Percentiles rank a stretch among this genome's conserved stretches.
phyloP scores from a whole-genome alignment of 345 rosid genomes.

The Dipteronia sinensis region DNA sequence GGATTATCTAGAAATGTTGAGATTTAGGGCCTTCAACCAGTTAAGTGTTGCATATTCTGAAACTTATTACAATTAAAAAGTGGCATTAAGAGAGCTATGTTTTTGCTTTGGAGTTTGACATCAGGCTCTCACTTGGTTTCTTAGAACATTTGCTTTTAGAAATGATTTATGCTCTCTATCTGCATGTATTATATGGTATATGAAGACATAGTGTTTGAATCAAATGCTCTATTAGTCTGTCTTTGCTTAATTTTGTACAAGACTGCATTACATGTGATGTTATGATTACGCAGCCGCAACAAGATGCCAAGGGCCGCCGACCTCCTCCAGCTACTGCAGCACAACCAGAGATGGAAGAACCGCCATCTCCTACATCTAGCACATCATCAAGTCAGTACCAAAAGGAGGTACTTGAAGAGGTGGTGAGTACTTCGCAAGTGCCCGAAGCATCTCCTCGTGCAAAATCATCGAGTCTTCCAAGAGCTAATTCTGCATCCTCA shows the following conservation, averaged over 20 bases:
- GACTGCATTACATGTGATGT: neutral
- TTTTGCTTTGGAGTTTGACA: neutral
- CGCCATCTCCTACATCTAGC: constrained; percentile 65
- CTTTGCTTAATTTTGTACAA: neutral
- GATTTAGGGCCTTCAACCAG: neutral
- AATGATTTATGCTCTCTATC: neutral
- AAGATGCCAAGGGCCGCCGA: constrained; percentile 37
- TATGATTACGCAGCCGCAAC: constrained; percentile 38
- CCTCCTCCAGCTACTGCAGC: constrained; percentile 29
- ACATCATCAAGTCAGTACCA: constrained; percentile 70
- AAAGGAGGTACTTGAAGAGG: constrained; percentile 43
- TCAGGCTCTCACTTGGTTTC: neutral
- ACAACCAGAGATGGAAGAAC: constrained; percentile 54
- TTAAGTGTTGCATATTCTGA: neutral
- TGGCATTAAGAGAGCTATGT: neutral
- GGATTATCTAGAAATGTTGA: neutral
- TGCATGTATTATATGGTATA: neutral
- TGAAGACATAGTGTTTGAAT: neutral
- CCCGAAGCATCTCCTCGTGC: constrained; percentile 40
- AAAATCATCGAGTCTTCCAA: neutral
- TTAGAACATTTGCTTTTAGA: neutral
- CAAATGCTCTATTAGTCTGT: neutral
- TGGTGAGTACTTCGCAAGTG: constrained; percentile 34
- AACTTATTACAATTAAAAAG: neutral
- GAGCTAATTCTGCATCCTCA: neutral